Evolutionary conservation across 495 filamentous ascomycete genomes (phyloP), one percentile per base, ranked within the genome.

Genomic region (Trichoderma parareesei): DNA sequence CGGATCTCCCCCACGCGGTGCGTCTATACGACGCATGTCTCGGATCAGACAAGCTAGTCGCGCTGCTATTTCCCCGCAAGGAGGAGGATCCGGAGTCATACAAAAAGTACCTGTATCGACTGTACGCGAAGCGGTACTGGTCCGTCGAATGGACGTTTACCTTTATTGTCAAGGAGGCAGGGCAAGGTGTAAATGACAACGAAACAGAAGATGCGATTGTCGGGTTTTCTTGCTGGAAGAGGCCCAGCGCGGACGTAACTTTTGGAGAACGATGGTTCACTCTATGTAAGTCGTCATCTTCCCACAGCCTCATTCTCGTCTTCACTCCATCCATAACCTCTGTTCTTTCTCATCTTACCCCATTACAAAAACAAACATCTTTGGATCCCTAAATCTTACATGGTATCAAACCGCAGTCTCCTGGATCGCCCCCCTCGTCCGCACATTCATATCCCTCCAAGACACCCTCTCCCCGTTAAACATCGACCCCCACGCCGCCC

Each of bases 361-460:
- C n/a, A n/a, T n/a, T n/a, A n/a, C 13, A 18, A 18, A 1, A 49
- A n/a, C 14, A 2, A 18, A 49, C 46, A 27, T 27, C 27, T 27
- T 27, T 27, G 27, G 27, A 27, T 27, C 27, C 27, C 27, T 27
- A 2, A 27, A 27, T 2, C 27, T 27, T 27, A 27, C 27, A 27
- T 27, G 27, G 0, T 9, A 27, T 18, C 9, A 0, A 0, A 3
- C 4, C 46, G 20, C 40, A 63, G 61, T 44, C 11, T 41, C 61
- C 42, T 63, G 61, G 61, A 14, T 63, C 42, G 61, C 61, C 18
- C 61, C 61, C 27, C 2, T 63, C n/a, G 16, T 63, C 8, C 20
- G 33, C 2, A n/a, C 42, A 9, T 44, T 44, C 16, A 10, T 63
- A 18, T 8, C 40, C 40, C n/a, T 63, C 61, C n/a, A 44, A 37